Percentiles rank a stretch among this genome's conserved stretches.
These are phyloP conservation scores for Fusarium sp. DNA, from an alignment of 2,329 filamentous ascomycete genomes.

Conservation along the genomic window DNA sequence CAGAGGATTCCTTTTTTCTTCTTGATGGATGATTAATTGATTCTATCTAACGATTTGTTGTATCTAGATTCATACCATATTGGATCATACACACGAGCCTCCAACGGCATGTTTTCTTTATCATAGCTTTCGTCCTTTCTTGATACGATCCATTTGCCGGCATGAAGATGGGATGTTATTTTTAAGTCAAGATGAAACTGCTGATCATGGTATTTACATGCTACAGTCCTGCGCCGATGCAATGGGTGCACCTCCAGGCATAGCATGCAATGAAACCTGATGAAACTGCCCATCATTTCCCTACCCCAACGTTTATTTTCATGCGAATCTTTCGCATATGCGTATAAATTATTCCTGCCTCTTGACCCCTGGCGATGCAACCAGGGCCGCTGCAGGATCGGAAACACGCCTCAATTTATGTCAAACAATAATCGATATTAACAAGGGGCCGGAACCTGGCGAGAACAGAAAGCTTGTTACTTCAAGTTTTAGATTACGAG, in stretches of 20 bases:
- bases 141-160: not conserved
- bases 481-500: constrained; percentile 1
- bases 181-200: constrained; percentile 20
- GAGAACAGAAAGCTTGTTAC: not conserved
- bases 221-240: constrained; percentile 4
- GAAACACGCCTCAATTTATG: constrained; percentile 37
- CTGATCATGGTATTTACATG: constrained; percentile 12
- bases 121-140: not conserved
- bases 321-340: constrained; percentile 25
- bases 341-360: constrained; percentile 5
- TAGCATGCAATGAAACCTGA: constrained; percentile 26
- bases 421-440: constrained; percentile 32
- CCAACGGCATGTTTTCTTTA: constrained; percentile 42
- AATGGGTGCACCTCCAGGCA: not conserved
- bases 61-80: constrained; percentile 46
- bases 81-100: constrained; percentile 36
- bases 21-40: constrained; percentile 32
- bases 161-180: constrained; percentile 2
- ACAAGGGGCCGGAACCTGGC: constrained; percentile 1
- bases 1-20: constrained; percentile 40
- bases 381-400: constrained; percentile 32
- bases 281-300: constrained; percentile 37
- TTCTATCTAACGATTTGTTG: constrained; percentile 45
- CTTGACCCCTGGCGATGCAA: constrained; percentile 4
- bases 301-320: constrained; percentile 8